Evolutionary conservation across 805 yeast genomes (phyloP), one percentile per base, ranked within the genome.

Genomic region (Candida koratica): DNA sequence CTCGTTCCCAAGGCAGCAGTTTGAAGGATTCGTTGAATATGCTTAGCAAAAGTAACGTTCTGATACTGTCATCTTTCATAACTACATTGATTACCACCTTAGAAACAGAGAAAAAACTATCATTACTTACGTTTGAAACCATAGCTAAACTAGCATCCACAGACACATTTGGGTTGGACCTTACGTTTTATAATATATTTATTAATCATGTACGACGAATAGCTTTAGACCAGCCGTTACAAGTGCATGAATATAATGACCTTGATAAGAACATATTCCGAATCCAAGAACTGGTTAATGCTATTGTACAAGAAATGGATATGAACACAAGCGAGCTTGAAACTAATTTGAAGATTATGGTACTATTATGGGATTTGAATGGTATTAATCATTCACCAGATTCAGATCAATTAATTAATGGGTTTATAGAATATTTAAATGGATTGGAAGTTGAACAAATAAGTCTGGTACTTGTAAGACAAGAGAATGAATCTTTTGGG

Each of bases 161-260:
- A 5, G 32, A 25, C 12, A 29, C 18, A 10, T 10, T 29, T 8
- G 3, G 5, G 4, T 19, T 63, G 10, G 51, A 50, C 34, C 56
- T 49, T 15, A 39, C 29, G 11, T 53, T 60, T 24, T 55, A 46
- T 34, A 8, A 18, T 4, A 18, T 35, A 6, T 52, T 52, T 32
- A 52, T 57, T 11, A 25, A 25, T 9, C 56, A 61, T 36, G 42
- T 64, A 9, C 67, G 64, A 28, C 34, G 43, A 5, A 36, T 64
- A 13, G 65, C 51, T 41, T 40, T 38, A 5, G 53, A 54, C 6
- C 27, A 40, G 4, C 51, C 51, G 14, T 69, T 69, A 0, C 36
- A 40, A n/a, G 50, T 53, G 8, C 72, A 67, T 41, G 67, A 65
- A 42, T 64, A 55, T 47, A 41, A 52, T 30, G 48, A 63, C 39